Evolutionary conservation across 352 stramenopile genomes (phyloP), one percentile per base, ranked within the genome.

Genomic region (Albugo laibachii): DNA sequence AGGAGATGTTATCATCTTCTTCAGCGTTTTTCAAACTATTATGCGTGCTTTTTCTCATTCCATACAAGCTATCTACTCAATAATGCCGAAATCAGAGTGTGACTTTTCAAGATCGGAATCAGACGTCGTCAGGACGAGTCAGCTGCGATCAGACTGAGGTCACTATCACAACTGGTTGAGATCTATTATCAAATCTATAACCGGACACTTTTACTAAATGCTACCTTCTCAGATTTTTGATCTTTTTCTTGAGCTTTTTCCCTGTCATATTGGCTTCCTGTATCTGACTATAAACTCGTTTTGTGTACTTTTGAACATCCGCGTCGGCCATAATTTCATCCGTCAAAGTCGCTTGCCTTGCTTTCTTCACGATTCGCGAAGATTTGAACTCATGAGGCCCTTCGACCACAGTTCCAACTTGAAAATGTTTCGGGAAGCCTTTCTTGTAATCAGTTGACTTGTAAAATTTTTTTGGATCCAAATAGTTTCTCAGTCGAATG

Each of bases 391-490:
- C 91, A 27, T 80, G 58, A 13, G 76, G 66, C 42, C 85, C 87
- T 61, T 97, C 86, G 43, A 97, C 82, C 11, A 97, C 86, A 13
- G 78, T 89, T 15, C 91, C 91, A 37, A 92, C 62, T 56, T 96
- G 86, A 48, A 95, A 92, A 50, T 95, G 66, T 50, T 83, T 89
- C 20, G 82, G 82, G 52, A 92, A 56, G 16, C 54, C 58, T 18
- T 67, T 69, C 47, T 82, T 80, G 56, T 86, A 76, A 56, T 93
- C 80, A 50, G 70, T 88, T 52, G 67, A 80, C 77, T 97, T 97
- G 86, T 97, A 97, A 50, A 97, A 97, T 55, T 93, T 94, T 62
- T 97, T 97, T 1, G 91, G 91, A 61, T 97, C 88, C 48, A 97
- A 52, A 62, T 96, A 97, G 56, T 92, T 96, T 41, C 91, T 71